Percentiles rank a stretch among this genome's conserved stretches.
Evolutionary conservation across 805 yeast genomes (phyloP).

Genomic region (Lipomyces yamadae): DNA sequence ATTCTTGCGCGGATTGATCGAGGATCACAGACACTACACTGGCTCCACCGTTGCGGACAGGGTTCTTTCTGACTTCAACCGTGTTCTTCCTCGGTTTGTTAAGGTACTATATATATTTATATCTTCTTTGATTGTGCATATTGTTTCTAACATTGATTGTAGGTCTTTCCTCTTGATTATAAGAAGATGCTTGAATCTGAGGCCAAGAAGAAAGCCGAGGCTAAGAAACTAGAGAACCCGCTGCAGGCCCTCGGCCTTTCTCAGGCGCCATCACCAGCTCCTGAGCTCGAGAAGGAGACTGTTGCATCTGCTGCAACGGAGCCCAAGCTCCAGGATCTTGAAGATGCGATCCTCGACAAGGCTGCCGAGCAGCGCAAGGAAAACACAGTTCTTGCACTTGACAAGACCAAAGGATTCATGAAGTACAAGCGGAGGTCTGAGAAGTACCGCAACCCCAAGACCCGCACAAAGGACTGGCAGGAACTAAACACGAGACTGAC

Average conservation of each 20-base stretch:
- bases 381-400: constrained; percentile 63
- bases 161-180: constrained; percentile 78
- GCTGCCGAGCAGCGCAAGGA: constrained; percentile 67
- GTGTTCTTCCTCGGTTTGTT: constrained; percentile 84
- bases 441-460: constrained; percentile 75
- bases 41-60: constrained; percentile 87
- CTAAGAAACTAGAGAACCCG: constrained; percentile 55
- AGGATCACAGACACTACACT: constrained; percentile 95
- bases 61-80: constrained; percentile 82
- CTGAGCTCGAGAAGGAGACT: constrained; percentile 69
- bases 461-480: constrained; percentile 87
- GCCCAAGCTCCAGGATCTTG: constrained; percentile 87
- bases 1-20: constrained; percentile 86
- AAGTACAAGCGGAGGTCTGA: constrained; percentile 89
- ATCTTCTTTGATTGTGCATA: constrained; percentile 50
- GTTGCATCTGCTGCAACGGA: constrained; percentile 82
- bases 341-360: constrained; percentile 80
- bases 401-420: constrained; percentile 88
- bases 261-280: constrained; percentile 16
- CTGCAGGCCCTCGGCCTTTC: constrained; percentile 33
- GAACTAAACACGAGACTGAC: constrained; percentile 82
- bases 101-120: constrained; percentile 76
- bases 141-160: neutral
- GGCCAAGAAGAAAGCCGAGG: constrained; percentile 64
- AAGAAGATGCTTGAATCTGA: constrained; percentile 85